Evolutionary conservation across 2,329 filamentous ascomycete genomes (phyloP), one percentile per base, ranked within the genome.

Genomic region (Ophiostoma perfectum): DNA sequence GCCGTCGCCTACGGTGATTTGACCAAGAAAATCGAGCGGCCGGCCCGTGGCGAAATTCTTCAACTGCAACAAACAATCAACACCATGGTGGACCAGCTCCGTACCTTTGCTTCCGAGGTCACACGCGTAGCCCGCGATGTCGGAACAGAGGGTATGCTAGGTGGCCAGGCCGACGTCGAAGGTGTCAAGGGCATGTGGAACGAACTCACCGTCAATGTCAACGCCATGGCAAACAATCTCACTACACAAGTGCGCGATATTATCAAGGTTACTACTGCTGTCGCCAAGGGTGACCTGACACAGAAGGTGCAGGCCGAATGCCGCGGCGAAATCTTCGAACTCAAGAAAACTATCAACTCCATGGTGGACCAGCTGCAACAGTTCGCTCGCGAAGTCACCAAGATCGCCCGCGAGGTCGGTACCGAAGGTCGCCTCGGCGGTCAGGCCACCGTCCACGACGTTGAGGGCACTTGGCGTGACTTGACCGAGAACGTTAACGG

Each of bases 351-450:
- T 64, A 99, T 98, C 82, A 99, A 99, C 80, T 95, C 91, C 77
- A 99, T 99, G 94, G 94, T 99, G 73, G 95, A 97, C 78, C 95
- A 97, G 78, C 83, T 99, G 69, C 92, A 96, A 76, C 93, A 97
- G 76, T 98, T 98, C 77, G 95, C 95, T 9, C 91, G 93, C 76
- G 94, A 98, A 81, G 95, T 99, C 74, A 98, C 94, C 49, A 96
- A 95, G 79, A 91, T 99, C 75, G 94, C 94, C 49, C 90, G 92
- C 77, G 94, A 98, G 79, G 95, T 98, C 83, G 94, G 94, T 70
- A 98, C 95, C 0, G 94, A 99, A 78, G 94, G 94, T 74, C 88
- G 93, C 71, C 85, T 99, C 16, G 94, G 95, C 77, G 94, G 95
- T 9, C 95, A 99, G 78, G 94, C 95, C 65, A 95, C 93, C 27